Percentiles rank a stretch among this genome's conserved stretches.
These are phyloP conservation scores for Arthrobotrys conoides DNA, from an alignment of 2,329 filamentous ascomycete species.

Conservation along the genomic window DNA sequence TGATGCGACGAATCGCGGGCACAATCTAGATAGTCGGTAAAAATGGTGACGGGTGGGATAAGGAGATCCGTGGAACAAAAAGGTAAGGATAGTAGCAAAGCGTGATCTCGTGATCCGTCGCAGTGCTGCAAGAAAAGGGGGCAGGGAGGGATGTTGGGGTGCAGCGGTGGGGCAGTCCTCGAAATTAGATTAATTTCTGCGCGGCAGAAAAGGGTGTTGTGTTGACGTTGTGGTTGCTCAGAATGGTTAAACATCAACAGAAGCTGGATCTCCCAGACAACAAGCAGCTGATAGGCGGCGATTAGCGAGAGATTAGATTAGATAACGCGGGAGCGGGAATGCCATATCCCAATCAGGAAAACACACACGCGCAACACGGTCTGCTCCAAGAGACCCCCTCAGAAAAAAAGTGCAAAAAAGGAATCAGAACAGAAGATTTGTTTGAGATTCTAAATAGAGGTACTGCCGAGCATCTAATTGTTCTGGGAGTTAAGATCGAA, in stretches of 20 bases:
- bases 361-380: constrained; percentile 27
- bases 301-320: constrained; percentile 50
- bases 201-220: constrained; percentile 10
- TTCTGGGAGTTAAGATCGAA: too few species aligned
- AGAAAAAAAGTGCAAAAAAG: too few species aligned
- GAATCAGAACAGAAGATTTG: too few species aligned
- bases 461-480: too few species aligned
- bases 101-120: constrained; percentile 31
- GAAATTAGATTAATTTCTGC: constrained; percentile 51
- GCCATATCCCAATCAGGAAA: constrained; percentile 34
- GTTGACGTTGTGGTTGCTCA: constrained; percentile 22
- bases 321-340: constrained; percentile 42
- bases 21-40: constrained; percentile 6
- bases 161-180: constrained; percentile 23
- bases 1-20: constrained; percentile 24
- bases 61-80: not conserved
- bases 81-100: constrained; percentile 7
- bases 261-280: constrained; percentile 21
- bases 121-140: constrained; percentile 35
- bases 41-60: not conserved
- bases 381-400: constrained; percentile 5
- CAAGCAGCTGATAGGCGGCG: constrained; percentile 10
- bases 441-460: too few species aligned
- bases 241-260: constrained; percentile 41
- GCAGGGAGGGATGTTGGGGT: not conserved